Evolutionary conservation across 2,329 filamentous ascomycete species (phyloP).

Genomic region (Nectriaceae sp.): DNA sequence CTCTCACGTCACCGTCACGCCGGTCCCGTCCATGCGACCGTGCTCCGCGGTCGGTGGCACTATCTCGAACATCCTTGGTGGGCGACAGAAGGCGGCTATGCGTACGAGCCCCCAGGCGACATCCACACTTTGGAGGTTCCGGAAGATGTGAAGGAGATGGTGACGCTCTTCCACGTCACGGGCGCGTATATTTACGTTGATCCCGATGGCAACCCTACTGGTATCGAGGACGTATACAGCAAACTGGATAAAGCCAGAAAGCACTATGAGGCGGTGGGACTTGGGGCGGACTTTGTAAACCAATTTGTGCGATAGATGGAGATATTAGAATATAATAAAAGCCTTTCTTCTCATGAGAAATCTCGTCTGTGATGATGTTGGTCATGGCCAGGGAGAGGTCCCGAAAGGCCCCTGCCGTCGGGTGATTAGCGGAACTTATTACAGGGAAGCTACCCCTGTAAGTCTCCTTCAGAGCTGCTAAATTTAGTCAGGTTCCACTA

Average conservation of each 20-base stretch:
- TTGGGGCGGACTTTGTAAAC: slow-evolving; percentile 31
- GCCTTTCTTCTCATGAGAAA: no score
- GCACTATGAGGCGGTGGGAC: slow-evolving; percentile 35
- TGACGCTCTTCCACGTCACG: slow-evolving; percentile 37
- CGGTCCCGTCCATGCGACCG: slow-evolving; percentile 34
- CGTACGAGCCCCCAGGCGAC: slow-evolving; percentile 36
- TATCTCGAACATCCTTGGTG: slow-evolving; percentile 40
- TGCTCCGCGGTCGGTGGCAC: slow-evolving; percentile 35
- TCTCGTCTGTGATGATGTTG: no score
- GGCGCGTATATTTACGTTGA: slow-evolving; percentile 38
- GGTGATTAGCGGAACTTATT: no score
- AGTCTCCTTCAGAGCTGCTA: no score
- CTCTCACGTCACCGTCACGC: slow-evolving; percentile 36
- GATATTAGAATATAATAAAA: no score
- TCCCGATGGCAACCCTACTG: slow-evolving; percentile 30
- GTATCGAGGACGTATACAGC: slow-evolving; percentile 37
- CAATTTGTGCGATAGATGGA: slow-evolving; percentile 19
- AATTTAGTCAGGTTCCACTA: background rate
- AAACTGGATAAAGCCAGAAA: slow-evolving; percentile 31
- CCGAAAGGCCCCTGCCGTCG: no score
- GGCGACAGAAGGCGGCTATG: slow-evolving; percentile 36
- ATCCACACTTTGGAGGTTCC: slow-evolving; percentile 38
- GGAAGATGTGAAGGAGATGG: slow-evolving; percentile 35
- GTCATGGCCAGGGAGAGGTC: no score
- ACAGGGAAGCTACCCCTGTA: no score